phyloP scores from a whole-genome alignment of 2,329 filamentous ascomycete genomes.

The Fusarium newnesense region DNA sequence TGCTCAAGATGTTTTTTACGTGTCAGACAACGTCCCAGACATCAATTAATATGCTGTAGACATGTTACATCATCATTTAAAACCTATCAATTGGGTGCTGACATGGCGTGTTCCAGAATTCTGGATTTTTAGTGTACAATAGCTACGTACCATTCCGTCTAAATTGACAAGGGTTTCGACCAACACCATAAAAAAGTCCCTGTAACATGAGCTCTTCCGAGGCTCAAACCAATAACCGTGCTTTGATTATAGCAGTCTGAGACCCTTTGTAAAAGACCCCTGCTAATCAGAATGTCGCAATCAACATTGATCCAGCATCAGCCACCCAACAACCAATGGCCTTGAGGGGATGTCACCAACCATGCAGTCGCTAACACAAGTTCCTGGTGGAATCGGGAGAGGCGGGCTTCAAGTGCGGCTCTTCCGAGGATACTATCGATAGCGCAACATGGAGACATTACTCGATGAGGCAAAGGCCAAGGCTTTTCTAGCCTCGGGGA shows the following conservation, averaged over 20 bases:
- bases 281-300: constrained; percentile 21
- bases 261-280: constrained; percentile 19
- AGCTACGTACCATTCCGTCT: not conserved
- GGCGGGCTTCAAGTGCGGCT: not conserved
- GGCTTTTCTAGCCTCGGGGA: not conserved
- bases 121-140: not conserved
- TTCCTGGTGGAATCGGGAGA: not conserved
- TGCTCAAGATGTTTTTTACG: not conserved
- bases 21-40: not conserved
- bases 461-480: not conserved
- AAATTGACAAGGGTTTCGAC: not conserved
- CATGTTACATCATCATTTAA: not conserved
- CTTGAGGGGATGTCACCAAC: not conserved
- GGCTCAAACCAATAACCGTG: not conserved
- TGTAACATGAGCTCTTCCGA: not conserved
- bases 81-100: constrained; percentile 21
- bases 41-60: not conserved
- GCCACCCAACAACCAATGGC: not conserved
- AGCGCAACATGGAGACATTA: not conserved
- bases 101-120: not conserved
- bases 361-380: constrained; percentile 6
- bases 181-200: constrained; percentile 4
- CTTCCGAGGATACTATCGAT: not conserved
- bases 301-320: not conserved
- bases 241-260: not conserved